Evolutionary conservation across 2,329 filamentous ascomycete species (phyloP).

Genomic region (Botrytis hyacinthi): DNA sequence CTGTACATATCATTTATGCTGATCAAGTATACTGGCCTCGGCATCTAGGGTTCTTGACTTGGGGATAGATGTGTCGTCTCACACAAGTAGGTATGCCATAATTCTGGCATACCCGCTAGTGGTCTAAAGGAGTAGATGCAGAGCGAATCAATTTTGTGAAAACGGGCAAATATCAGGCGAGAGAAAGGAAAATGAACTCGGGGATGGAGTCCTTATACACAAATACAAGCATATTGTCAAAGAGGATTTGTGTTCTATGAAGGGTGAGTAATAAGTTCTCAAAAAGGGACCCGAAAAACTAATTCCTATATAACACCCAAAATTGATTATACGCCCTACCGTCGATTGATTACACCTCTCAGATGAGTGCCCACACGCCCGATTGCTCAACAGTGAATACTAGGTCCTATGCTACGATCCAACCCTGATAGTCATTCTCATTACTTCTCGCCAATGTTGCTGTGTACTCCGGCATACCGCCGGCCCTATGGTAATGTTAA

Average conservation of each 20-base stretch:
- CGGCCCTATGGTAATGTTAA: background rate
- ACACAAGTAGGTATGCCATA: background rate
- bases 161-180: background rate
- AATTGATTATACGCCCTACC: background rate
- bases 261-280: background rate
- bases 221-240: background rate
- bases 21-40: too few relatives aligned
- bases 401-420: conserved; percentile 5
- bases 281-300: background rate
- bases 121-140: background rate
- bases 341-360: too few relatives aligned
- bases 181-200: background rate
- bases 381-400: background rate
- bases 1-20: too few relatives aligned
- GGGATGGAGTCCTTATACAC: background rate
- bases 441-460: conserved; percentile 17
- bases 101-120: background rate
- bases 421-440: conserved; percentile 22
- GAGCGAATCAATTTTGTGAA: background rate
- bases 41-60: too few relatives aligned
- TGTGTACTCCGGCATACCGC: conserved; percentile 18
- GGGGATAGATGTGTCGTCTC: background rate
- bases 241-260: background rate
- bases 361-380: background rate
- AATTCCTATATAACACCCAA: background rate